These are phyloP conservation scores for Globisporangium sylvaticum DNA, from an alignment of 352 stramenopile species.

Conservation along the genomic window DNA sequence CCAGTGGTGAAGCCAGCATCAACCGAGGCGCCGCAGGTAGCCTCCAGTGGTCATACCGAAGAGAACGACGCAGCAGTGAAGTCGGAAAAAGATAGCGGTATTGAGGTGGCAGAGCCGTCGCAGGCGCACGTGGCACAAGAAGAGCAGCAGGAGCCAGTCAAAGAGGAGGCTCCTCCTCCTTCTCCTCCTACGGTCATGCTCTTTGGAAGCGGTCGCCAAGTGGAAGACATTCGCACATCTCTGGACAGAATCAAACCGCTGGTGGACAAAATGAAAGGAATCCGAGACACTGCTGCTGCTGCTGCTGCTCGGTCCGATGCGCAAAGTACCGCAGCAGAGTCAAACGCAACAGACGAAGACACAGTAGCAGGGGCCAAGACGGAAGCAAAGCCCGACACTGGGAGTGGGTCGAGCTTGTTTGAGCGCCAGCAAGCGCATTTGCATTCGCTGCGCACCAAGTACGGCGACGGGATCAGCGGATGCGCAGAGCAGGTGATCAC, in stretches of 20 bases:
- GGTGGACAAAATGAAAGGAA: constrained; percentile 6
- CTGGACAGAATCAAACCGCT: constrained; percentile 25
- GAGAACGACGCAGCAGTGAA: background rate
- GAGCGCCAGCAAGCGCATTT: constrained; percentile 22
- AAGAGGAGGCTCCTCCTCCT: background rate
- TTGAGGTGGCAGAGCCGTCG: background rate
- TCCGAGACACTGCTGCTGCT: background rate
- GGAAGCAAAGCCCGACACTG: background rate
- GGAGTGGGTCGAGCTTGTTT: constrained; percentile 2
- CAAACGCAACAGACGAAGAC: background rate
- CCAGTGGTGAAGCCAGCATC: background rate
- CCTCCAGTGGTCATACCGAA: background rate
- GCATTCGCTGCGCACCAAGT: constrained; percentile 51
- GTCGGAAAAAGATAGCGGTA: background rate
- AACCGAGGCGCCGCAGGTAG: too few relatives aligned
- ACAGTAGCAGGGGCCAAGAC: background rate
- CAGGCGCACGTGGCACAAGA: background rate
- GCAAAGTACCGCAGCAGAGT: background rate
- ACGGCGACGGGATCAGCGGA: constrained; percentile 45
- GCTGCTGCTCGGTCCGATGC: background rate
- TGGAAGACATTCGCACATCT: constrained; percentile 51
- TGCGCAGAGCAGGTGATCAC: constrained; percentile 78
- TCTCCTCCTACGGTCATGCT: constrained; percentile 11
- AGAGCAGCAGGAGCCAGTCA: background rate
- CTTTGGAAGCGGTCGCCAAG: constrained; percentile 34